These are phyloP conservation scores for Epicoccum sorghinum DNA, from an alignment of 2,329 filamentous ascomycete genomes.

Conservation along the genomic window DNA sequence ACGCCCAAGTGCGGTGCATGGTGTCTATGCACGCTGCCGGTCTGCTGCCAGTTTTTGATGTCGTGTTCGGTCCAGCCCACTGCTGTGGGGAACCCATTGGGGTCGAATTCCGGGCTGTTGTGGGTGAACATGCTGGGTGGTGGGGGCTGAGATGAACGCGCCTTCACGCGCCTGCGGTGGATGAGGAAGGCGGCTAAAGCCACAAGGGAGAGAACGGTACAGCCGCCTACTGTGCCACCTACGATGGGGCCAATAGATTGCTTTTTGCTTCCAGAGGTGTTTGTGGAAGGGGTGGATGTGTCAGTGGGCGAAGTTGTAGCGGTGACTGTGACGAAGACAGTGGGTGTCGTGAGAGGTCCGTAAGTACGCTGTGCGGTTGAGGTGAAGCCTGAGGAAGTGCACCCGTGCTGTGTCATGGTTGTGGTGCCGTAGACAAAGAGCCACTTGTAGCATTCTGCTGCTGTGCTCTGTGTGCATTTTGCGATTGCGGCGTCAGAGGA, in stretches of 20 bases:
- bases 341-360: not conserved
- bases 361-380: conserved; percentile 22
- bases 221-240: conserved; percentile 41
- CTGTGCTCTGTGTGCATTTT: conserved; percentile 36
- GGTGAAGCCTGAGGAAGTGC: conserved; percentile 29
- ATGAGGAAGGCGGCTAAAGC: conserved; percentile 29
- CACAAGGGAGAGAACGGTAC: conserved; percentile 33
- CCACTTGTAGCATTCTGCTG: conserved; percentile 38
- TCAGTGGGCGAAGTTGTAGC: not conserved
- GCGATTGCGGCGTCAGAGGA: conserved; percentile 29
- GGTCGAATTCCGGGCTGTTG: conserved; percentile 6
- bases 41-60: conserved; percentile 4
- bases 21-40: not conserved
- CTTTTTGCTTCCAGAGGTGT: conserved; percentile 6
- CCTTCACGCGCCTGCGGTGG: conserved; percentile 21
- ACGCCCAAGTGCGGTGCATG: not conserved
- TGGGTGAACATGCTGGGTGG: not conserved
- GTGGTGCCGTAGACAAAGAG: conserved; percentile 33
- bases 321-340: conserved; percentile 10
- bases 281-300: conserved; percentile 1
- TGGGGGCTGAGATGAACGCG: not conserved
- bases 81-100: conserved; percentile 4
- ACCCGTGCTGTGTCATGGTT: conserved; percentile 41
- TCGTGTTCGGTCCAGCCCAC: not conserved
- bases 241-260: conserved; percentile 38